Percentiles rank a stretch among this genome's conserved stretches.
phyloP scores from a whole-genome alignment of 192 early-diverging fungal species.

The Umbelopsis sp. region DNA sequence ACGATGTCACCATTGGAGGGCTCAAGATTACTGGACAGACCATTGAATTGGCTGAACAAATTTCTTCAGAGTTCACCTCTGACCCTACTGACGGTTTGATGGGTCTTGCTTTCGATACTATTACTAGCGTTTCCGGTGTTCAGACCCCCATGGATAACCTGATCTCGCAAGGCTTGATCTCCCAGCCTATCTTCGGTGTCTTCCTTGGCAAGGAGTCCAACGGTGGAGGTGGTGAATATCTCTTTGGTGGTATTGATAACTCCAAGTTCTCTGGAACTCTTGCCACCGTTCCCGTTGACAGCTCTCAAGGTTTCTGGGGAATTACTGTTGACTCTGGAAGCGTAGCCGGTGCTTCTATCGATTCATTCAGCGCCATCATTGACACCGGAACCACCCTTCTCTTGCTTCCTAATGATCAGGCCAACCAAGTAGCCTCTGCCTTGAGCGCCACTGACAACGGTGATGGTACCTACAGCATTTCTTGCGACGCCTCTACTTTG shows the following conservation, averaged over 20 bases:
- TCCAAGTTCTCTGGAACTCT: conserved; percentile 38
- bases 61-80: conserved; percentile 54
- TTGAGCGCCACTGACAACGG: conserved; percentile 41
- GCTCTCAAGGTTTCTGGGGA: conserved; percentile 3
- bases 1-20: conserved; percentile 60
- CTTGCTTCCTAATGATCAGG: conserved; percentile 57
- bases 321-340: conserved; percentile 26
- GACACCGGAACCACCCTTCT: conserved; percentile 72
- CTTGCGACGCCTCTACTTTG: conserved; percentile 9
- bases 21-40: conserved; percentile 59
- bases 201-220: conserved; percentile 49
- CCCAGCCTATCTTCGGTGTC: conserved; percentile 61
- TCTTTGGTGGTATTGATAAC: conserved; percentile 43
- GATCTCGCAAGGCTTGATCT: conserved; percentile 48
- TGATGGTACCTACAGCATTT: conserved; percentile 34
- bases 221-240: conserved; percentile 45
- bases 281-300: conserved; percentile 41
- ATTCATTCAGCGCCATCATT: conserved; percentile 44
- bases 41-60: conserved; percentile 60
- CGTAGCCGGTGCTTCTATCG: background rate
- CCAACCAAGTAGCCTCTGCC: conserved; percentile 47
- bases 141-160: conserved; percentile 59
- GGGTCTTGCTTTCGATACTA: conserved; percentile 57
- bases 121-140: conserved; percentile 38
- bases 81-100: conserved; percentile 64